phyloP scores from a whole-genome alignment of 352 stramenopile species.

The Pythium oligandrum region DNA sequence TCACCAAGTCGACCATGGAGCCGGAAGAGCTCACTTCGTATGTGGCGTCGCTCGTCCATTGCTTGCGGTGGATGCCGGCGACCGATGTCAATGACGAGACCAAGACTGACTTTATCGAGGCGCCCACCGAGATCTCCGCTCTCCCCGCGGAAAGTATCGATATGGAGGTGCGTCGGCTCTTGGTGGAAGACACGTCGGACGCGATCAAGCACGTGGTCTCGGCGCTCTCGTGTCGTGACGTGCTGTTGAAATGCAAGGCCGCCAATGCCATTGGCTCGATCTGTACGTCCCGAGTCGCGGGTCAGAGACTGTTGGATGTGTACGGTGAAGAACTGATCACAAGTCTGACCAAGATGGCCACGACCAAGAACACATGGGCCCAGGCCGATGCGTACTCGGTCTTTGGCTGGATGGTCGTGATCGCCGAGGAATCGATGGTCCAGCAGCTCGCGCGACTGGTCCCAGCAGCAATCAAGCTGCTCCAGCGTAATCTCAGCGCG shows the following conservation, averaged over 20 bases:
- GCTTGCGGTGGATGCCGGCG: slow-evolving; percentile 15
- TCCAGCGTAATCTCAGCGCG: slow-evolving; percentile 33
- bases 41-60: slow-evolving; percentile 9
- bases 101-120: slow-evolving; percentile 61
- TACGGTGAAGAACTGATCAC: slow-evolving; percentile 32
- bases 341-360: slow-evolving; percentile 52
- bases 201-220: slow-evolving; percentile 31
- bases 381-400: slow-evolving; percentile 74
- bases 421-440: slow-evolving; percentile 49
- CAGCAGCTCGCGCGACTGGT: slow-evolving; percentile 32
- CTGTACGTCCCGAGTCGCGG: slow-evolving; percentile 68
- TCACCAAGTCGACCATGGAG: not conserved
- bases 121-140: slow-evolving; percentile 66
- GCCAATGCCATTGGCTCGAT: slow-evolving; percentile 68
- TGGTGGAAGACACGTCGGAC: slow-evolving; percentile 24
- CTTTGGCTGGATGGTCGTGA: slow-evolving; percentile 68
- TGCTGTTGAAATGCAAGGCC: slow-evolving; percentile 77
- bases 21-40: slow-evolving; percentile 5
- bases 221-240: slow-evolving; percentile 49
- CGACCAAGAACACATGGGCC: slow-evolving; percentile 65
- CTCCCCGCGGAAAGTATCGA: slow-evolving; percentile 58
- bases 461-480: slow-evolving; percentile 32
- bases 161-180: slow-evolving; percentile 64
- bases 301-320: slow-evolving; percentile 47
- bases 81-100: slow-evolving; percentile 1